phyloP scores from a whole-genome alignment of 2,329 filamentous ascomycete species.

The Botrytis fragariae region DNA sequence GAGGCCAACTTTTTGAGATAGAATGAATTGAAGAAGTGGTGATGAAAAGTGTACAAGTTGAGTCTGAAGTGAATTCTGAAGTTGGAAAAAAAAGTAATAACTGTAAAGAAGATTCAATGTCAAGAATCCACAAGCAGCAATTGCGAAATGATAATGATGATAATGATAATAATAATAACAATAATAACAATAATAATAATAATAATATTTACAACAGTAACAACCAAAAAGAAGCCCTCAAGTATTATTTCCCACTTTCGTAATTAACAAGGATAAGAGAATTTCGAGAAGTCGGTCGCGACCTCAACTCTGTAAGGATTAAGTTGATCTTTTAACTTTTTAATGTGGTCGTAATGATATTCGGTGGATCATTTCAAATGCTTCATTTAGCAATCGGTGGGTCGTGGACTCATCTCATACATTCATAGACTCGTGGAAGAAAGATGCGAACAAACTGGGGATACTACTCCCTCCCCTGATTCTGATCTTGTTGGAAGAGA shows the following conservation, averaged over 20 bases:
- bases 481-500: not conserved
- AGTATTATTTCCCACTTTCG: conserved; percentile 1
- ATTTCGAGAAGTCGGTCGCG: not conserved
- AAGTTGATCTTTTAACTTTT: not conserved
- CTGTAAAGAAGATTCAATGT: not conserved
- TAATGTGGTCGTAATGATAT: not conserved
- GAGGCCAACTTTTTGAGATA: not conserved
- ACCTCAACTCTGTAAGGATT: not conserved
- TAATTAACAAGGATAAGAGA: not conserved
- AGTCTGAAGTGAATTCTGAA: not conserved
- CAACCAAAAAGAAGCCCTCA: not conserved
- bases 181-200: not conserved
- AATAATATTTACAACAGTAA: not conserved
- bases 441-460: conserved; percentile 6
- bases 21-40: not conserved
- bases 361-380: not conserved
- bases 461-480: not conserved
- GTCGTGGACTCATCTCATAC: not conserved
- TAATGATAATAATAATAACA: not conserved
- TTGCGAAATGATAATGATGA: not conserved
- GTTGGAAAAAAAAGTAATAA: not conserved
- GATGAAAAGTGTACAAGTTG: not conserved
- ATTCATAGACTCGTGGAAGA: not conserved
- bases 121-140: not conserved
- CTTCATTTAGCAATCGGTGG: conserved; percentile 6